These are phyloP conservation scores for Monosporascus sp. DNA, from an alignment of 2,329 filamentous ascomycete genomes.

Conservation along the genomic window DNA sequence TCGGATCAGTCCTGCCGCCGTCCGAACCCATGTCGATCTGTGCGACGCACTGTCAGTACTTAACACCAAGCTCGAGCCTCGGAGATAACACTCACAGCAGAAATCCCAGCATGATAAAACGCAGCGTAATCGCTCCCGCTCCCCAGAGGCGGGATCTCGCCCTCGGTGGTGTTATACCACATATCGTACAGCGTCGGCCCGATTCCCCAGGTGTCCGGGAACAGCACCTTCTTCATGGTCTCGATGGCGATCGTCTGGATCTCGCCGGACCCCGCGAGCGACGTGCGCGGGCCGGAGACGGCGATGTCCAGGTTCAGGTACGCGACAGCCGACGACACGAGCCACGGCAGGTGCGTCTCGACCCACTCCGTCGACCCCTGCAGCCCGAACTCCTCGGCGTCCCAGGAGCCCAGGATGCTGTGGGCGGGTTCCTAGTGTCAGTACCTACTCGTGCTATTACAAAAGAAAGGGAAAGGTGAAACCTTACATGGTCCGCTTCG, in stretches of 20 bases:
- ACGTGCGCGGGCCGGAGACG: conserved; percentile 38
- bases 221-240: conserved; percentile 6
- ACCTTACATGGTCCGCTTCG: conserved; percentile 38
- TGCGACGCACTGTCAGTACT: neutral
- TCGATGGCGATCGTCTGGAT: conserved; percentile 7
- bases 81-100: neutral
- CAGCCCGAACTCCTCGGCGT: conserved; percentile 26
- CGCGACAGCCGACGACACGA: conserved; percentile 6
- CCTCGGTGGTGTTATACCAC: conserved; percentile 7
- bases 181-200: conserved; percentile 5
- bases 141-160: conserved; percentile 3
- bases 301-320: conserved; percentile 49
- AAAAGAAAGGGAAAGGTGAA: neutral
- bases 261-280: conserved; percentile 11
- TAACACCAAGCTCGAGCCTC: no score
- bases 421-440: neutral
- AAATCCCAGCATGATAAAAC: conserved; percentile 5
- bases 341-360: conserved; percentile 5
- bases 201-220: conserved; percentile 3
- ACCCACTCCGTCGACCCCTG: conserved; percentile 8
- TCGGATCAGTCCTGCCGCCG: conserved; percentile 2
- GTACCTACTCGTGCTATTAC: neutral
- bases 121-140: conserved; percentile 7
- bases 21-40: conserved; percentile 5
- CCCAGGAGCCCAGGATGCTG: conserved; percentile 27